phyloP scores from a whole-genome alignment of 495 filamentous ascomycete species.

The Ascobolus immersus region DNA sequence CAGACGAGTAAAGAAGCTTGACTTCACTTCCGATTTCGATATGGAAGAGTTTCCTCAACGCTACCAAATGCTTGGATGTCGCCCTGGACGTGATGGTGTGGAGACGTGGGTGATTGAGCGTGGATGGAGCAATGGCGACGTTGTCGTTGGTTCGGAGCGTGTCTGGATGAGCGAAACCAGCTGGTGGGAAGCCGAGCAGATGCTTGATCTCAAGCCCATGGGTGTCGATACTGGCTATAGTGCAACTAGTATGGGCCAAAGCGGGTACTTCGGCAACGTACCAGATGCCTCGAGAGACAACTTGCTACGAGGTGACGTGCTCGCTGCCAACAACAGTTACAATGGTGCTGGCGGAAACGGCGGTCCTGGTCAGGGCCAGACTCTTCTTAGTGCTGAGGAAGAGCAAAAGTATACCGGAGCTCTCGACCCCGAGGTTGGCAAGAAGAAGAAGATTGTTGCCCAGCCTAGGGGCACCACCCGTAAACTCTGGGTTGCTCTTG shows the following conservation, averaged over 20 bases:
- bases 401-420: conserved; percentile 24
- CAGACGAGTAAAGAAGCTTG: conserved; percentile 67
- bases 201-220: conserved; percentile 67
- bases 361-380: too few relatives aligned
- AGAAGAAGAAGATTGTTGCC: conserved; percentile 51
- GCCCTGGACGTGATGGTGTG: conserved; percentile 74
- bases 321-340: too few relatives aligned
- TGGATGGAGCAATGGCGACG: conserved; percentile 95
- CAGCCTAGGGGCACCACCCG: conserved; percentile 34
- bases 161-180: conserved; percentile 85
- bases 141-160: conserved; percentile 64
- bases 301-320: too few relatives aligned
- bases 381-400: too few relatives aligned
- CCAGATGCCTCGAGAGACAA: too few relatives aligned
- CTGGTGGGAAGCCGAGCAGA: conserved; percentile 95
- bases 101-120: conserved; percentile 88
- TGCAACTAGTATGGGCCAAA: too few relatives aligned
- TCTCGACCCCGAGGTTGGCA: conserved; percentile 49
- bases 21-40: conserved; percentile 93
- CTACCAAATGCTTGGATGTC: conserved; percentile 61
- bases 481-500: conserved; percentile 50
- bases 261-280: too few relatives aligned
- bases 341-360: too few relatives aligned
- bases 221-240: too few relatives aligned
- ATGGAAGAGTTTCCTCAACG: conserved; percentile 67